A percentile compares a stretch with the other conserved stretches of the same genome.
Evolutionary conservation across 108 stramenopile species (phyloP).

Genomic region (Asterionellopsis glacialis): DNA sequence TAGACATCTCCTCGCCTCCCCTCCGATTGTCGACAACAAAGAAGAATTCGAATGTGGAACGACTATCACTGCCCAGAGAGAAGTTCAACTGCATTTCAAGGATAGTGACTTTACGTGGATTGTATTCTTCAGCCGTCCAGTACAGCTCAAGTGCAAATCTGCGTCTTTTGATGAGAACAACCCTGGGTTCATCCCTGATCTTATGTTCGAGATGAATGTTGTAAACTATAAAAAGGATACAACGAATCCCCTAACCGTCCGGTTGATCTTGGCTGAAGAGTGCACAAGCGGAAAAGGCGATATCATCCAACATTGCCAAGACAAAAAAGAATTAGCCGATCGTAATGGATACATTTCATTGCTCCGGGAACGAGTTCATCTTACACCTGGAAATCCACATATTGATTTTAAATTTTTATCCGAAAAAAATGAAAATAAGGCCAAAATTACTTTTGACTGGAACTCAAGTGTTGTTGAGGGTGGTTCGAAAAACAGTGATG

Average conservation of each 20-base stretch:
- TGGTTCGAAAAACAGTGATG: conserved; percentile 8
- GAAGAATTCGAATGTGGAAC: conserved; percentile 14
- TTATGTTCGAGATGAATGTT: conserved; percentile 13
- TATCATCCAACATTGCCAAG: conserved; percentile 30
- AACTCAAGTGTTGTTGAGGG: too few species aligned
- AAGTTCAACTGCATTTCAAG: conserved; percentile 60
- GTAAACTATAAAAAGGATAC: too few species aligned
- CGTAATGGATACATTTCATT: conserved; percentile 17
- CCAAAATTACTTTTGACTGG: too few species aligned
- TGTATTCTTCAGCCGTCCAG: conserved; percentile 83
- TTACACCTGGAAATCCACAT: conserved; percentile 58
- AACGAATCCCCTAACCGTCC: conserved; percentile 28
- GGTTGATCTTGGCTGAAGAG: conserved; percentile 69
- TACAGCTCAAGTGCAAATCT: conserved; percentile 42
- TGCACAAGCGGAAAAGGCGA: conserved; percentile 74
- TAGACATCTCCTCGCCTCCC: too few species aligned
- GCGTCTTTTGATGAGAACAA: conserved; percentile 18
- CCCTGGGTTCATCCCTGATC: conserved; percentile 2
- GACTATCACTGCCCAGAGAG: conserved; percentile 22
- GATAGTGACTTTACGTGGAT: conserved; percentile 87
- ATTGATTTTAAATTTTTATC: conserved; percentile 31
- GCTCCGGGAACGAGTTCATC: conserved; percentile 51
- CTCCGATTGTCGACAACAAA: conserved; percentile 13
- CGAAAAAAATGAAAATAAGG: too few species aligned
- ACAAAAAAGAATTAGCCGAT: conserved; percentile 27